A percentile compares a stretch with the other conserved stretches of the same genome.
Evolutionary conservation across 306 rosid species (phyloP).

Genomic region (Acmispon strigosus): DNA sequence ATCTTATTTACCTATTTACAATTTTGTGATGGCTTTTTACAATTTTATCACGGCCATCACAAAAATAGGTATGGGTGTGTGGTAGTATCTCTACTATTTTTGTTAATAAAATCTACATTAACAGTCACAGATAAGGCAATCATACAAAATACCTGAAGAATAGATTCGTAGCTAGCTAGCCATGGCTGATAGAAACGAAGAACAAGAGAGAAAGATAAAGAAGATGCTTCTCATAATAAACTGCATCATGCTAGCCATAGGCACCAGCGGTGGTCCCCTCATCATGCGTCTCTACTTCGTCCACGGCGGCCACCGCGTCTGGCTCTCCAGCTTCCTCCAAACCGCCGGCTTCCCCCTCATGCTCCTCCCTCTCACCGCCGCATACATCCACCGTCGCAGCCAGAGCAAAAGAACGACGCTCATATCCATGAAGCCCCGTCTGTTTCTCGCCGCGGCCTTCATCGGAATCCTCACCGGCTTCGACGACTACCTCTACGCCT

Average conservation of each 20-base stretch:
- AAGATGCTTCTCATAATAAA: slow-evolving; percentile 40
- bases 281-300: slow-evolving; percentile 66
- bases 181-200: background rate
- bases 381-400: slow-evolving; percentile 39
- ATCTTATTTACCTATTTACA: too few relatives aligned
- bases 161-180: background rate
- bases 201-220: slow-evolving; percentile 7
- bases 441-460: slow-evolving; percentile 33
- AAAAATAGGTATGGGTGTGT: too few relatives aligned
- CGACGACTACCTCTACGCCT: slow-evolving; percentile 60
- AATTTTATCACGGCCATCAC: too few relatives aligned
- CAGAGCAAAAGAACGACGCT: background rate
- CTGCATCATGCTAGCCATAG: slow-evolving; percentile 31
- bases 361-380: slow-evolving; percentile 33
- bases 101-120: too few relatives aligned
- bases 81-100: too few relatives aligned
- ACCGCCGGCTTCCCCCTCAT: slow-evolving; percentile 69
- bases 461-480: slow-evolving; percentile 57
- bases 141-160: too few relatives aligned
- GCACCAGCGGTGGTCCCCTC: slow-evolving; percentile 60
- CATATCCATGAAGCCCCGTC: slow-evolving; percentile 31
- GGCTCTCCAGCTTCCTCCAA: slow-evolving; percentile 63
- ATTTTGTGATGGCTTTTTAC: too few relatives aligned
- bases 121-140: too few relatives aligned
- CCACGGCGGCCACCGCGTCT: slow-evolving; percentile 65